Evolutionary conservation across 768 basidiomycete species (phyloP), one percentile per base, ranked within the genome.

Genomic region (Agaricus subrufescens): DNA sequence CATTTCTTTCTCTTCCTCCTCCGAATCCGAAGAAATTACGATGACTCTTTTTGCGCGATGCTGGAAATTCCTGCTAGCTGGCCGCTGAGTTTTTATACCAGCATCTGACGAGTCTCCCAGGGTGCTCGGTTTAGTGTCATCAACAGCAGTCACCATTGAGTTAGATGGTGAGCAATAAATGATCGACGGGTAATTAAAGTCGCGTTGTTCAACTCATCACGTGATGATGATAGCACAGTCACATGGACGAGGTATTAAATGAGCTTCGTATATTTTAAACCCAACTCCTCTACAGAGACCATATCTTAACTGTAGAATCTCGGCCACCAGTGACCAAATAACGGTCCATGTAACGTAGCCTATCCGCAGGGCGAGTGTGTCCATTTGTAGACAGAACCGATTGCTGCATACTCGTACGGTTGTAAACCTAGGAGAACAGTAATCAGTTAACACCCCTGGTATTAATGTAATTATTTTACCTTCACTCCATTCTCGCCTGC

Each of bases 401-500:
- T 58, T 94, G 87, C 65, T 95, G 90, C 76, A 88, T 85, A 59
- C 86, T 92, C 7, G 94, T 98, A 29, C 97, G 88, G 69, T 98
- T 99, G 73, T 94, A 98, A 37, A 95, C 82, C 93, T 95, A 64
- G 0, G 43, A 44, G 45, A 40, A 31, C 46, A 46, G 31, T 43
- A 14, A 37, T 45, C 1, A 46, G 29, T 26, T 54, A 25, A 47
- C 51, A 43, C 37, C 57, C 40, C 48, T 15, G 29, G 23, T 15
- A 37, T 1, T 46, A 49, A 58, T 71, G 34, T 34, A 34, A 31
- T 34, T 34, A 8, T 34, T 8, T 56, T 61, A 94, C 94, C 81
- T 95, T 94, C 58, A 94, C 76, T 12, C 89, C 91, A 64, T 97
- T 97, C 71, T 98, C 95, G 9, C 96, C 95, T 7, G 89, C 81